phyloP scores from a whole-genome alignment of 2,329 filamentous ascomycete genomes.

The Fusarium cicatricum region DNA sequence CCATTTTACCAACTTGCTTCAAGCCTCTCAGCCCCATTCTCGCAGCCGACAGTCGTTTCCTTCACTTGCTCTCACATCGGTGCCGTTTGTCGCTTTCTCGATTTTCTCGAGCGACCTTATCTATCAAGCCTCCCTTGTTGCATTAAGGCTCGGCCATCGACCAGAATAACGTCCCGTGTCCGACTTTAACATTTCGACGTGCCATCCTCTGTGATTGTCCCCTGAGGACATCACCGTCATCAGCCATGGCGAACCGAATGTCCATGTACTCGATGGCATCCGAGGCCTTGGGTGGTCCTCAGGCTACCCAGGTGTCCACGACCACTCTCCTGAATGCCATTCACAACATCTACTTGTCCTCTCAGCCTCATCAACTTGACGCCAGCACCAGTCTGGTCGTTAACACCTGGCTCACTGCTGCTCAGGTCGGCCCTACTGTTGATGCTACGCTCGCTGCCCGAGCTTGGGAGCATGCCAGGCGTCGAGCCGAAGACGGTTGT shows the following conservation, averaged over 20 bases:
- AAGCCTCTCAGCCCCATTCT: slow-evolving; percentile 22
- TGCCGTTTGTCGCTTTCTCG: slow-evolving; percentile 21
- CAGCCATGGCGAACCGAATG: slow-evolving; percentile 68
- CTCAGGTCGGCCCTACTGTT: slow-evolving; percentile 75
- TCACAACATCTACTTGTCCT: slow-evolving; percentile 86
- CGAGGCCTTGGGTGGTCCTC: slow-evolving; percentile 70
- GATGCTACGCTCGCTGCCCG: slow-evolving; percentile 80
- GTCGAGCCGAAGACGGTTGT: slow-evolving; percentile 94
- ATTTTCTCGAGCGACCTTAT: slow-evolving; percentile 8
- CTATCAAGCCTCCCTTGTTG: slow-evolving; percentile 7
- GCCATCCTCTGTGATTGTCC: slow-evolving; percentile 50
- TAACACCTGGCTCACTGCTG: slow-evolving; percentile 92
- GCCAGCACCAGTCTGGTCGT: slow-evolving; percentile 90
- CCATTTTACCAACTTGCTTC: slow-evolving; percentile 24
- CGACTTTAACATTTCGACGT: slow-evolving; percentile 29
- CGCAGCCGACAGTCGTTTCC: slow-evolving; percentile 13
- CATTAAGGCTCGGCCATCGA: slow-evolving; percentile 21
- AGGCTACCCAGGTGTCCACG: slow-evolving; percentile 85
- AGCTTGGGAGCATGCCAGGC: slow-evolving; percentile 95
- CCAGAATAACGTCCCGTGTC: slow-evolving; percentile 13
- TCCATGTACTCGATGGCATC: slow-evolving; percentile 75
- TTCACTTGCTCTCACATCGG: slow-evolving; percentile 28
- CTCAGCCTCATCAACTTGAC: slow-evolving; percentile 86
- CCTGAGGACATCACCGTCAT: slow-evolving; percentile 45
- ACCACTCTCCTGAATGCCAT: slow-evolving; percentile 92